These are phyloP conservation scores for Candida koratica DNA, from an alignment of 805 yeast species.

Conservation along the genomic window DNA sequence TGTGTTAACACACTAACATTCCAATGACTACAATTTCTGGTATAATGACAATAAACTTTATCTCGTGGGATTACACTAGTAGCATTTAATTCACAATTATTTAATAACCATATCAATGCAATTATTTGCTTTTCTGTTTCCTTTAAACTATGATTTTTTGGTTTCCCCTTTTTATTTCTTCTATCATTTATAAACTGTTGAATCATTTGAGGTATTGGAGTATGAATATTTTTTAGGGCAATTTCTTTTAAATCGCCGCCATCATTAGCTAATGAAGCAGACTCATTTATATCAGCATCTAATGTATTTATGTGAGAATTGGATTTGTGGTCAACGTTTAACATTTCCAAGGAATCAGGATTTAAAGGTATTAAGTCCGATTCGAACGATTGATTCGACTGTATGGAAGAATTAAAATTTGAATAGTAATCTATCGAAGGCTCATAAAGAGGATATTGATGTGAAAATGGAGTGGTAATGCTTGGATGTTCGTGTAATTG, in stretches of 20 bases:
- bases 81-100: constrained; percentile 52
- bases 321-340: background rate
- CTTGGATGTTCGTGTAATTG: too few species aligned
- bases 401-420: constrained; percentile 3
- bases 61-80: constrained; percentile 43
- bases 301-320: background rate
- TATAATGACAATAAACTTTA: constrained; percentile 40
- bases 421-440: constrained; percentile 2
- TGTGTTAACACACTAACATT: constrained; percentile 61
- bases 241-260: constrained; percentile 9
- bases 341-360: background rate
- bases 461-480: background rate
- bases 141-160: constrained; percentile 19
- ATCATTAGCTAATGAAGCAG: constrained; percentile 3
- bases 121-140: constrained; percentile 72
- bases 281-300: background rate
- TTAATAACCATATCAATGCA: constrained; percentile 77
- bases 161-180: constrained; percentile 8
- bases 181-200: background rate
- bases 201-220: constrained; percentile 5
- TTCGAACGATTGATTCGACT: background rate
- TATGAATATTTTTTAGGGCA: constrained; percentile 7
- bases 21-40: constrained; percentile 35
- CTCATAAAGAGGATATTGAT: background rate
- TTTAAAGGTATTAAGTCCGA: background rate